Base-by-base conservation (phyloP, 331 rosid species). In the Saraca asoca region DNA sequence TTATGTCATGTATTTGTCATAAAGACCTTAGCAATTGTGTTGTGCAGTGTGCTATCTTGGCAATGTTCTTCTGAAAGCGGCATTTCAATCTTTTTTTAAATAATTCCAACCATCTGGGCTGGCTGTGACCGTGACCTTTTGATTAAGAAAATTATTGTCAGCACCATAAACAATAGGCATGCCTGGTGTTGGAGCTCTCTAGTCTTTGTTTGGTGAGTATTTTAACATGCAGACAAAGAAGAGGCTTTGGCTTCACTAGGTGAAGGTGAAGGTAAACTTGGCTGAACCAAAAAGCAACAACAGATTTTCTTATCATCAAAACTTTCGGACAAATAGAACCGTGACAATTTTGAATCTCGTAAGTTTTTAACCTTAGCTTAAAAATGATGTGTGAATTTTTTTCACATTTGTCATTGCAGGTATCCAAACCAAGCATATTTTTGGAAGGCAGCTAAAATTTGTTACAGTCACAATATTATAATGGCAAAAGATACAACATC, bases 81-180 rank as follows among this genome's bases (percentile, higher is more conserved):
- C 87, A 79, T 75, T 81, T 71, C 76, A 73, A 66, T 71, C 78
- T 51, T 75, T 43, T 81, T 54, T 51, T 71, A 82, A 77, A 88
- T 85, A 75, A 88, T 83, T 85, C 75, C 72, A 69, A 76, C 64
- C 67, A 59, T 64, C 73, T 61, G 76, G 81, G 84, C 78, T 78
- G 80, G 78, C 88, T 68, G 3, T 52, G 80, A 81, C 35, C 69
- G 63, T 42, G 80, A 83, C 79, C 39, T 17, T 55, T 55, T 53
- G 29, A 5, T 29, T 58, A 54, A 49, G 57, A 3, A 37, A 37
- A 3, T 37, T 37, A 37, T 37, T 48, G 12, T 49, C 38, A 38
- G 29, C 4, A 31, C 31, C 44, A 24, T 20, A 44, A 71, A 20
- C 13, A 8, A 53, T 9, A 35, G 43, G 13, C 52, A 17, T 31